phyloP scores from a whole-genome alignment of 805 yeast species.

The Candida silvatica region DNA sequence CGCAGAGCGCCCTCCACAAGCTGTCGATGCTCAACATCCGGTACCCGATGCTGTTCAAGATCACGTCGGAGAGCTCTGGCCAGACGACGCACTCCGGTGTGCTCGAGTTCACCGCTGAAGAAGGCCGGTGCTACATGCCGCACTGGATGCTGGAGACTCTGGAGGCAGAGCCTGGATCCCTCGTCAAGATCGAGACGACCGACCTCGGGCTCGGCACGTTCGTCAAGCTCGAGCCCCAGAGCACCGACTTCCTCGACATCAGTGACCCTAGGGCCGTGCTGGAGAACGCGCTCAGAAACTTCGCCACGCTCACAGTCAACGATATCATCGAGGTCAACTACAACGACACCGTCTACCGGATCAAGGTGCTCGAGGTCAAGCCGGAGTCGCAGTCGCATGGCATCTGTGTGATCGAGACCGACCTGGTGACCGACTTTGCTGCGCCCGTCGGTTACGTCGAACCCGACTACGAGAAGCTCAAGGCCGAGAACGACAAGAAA shows the following conservation, averaged over 20 bases:
- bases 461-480: constrained; percentile 50
- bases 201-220: constrained; percentile 82
- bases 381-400: constrained; percentile 62
- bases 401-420: constrained; percentile 94
- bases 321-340: constrained; percentile 83
- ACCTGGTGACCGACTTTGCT: constrained; percentile 93
- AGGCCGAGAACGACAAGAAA: constrained; percentile 30
- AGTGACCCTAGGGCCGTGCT: constrained; percentile 94
- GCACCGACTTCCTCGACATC: constrained; percentile 86
- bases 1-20: constrained; percentile 85
- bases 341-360: constrained; percentile 69
- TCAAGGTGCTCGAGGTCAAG: constrained; percentile 78
- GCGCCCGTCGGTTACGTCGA: constrained; percentile 98
- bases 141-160: constrained; percentile 93
- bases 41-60: constrained; percentile 91
- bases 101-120: constrained; percentile 92
- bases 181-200: constrained; percentile 64
- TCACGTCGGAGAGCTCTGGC: constrained; percentile 52
- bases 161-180: constrained; percentile 66
- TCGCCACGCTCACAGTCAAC: constrained; percentile 75
- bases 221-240: constrained; percentile 93
- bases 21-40: constrained; percentile 85
- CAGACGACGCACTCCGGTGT: constrained; percentile 84
- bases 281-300: constrained; percentile 85
- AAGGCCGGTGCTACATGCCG: constrained; percentile 90